These are phyloP conservation scores for Eragrostis tef DNA, from an alignment of 202 grass and related monocot genomes.

Conservation along the genomic window DNA sequence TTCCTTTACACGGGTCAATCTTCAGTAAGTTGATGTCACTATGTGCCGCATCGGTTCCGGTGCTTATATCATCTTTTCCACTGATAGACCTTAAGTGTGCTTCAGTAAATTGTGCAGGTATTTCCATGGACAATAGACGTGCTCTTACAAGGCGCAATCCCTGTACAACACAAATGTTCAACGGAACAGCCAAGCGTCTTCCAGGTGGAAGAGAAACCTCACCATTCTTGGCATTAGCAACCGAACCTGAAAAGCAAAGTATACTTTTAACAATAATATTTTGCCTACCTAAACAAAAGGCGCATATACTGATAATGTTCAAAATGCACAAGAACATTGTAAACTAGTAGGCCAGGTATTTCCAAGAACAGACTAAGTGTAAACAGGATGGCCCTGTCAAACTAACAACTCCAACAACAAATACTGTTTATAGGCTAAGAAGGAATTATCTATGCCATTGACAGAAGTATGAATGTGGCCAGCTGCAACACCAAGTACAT, in stretches of 20 bases:
- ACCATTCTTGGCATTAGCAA: slow-evolving; percentile 37
- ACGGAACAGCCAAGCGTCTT: slow-evolving; percentile 77
- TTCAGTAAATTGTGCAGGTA: slow-evolving; percentile 77
- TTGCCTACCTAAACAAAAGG: background rate
- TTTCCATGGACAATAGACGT: slow-evolving; percentile 89
- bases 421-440: background rate
- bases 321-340: slow-evolving; percentile 9
- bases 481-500: slow-evolving; percentile 1
- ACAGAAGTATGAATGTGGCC: background rate
- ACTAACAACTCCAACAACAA: slow-evolving; percentile 26
- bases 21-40: slow-evolving; percentile 62
- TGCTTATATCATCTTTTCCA: slow-evolving; percentile 45
- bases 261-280: slow-evolving; percentile 9
- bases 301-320: slow-evolving; percentile 2
- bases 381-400: slow-evolving; percentile 37
- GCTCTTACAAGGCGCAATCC: slow-evolving; percentile 88
- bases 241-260: slow-evolving; percentile 61
- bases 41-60: slow-evolving; percentile 40
- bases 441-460: background rate
- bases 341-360: background rate
- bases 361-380: slow-evolving; percentile 14
- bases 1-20: slow-evolving; percentile 86
- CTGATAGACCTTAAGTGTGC: slow-evolving; percentile 48
- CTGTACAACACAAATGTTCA: slow-evolving; percentile 91
- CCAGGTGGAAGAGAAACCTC: slow-evolving; percentile 76